Evolutionary conservation across 768 basidiomycete species (phyloP).

Genomic region (Termitomyces sp.): DNA sequence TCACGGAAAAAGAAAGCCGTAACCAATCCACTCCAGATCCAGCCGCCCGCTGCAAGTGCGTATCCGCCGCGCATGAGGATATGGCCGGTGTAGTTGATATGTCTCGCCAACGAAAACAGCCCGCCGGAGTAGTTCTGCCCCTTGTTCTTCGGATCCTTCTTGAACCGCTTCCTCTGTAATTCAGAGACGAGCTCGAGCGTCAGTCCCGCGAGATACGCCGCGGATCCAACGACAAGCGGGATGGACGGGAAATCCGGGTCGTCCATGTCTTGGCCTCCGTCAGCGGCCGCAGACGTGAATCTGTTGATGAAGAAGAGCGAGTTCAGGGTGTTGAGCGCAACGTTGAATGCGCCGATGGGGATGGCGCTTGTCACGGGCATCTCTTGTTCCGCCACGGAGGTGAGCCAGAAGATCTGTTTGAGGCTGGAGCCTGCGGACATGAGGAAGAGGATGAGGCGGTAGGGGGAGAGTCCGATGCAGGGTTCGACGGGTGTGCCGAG

Average conservation of each 20-base stretch:
- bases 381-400: slow-evolving; percentile 3
- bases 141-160: slow-evolving; percentile 17
- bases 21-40: slow-evolving; percentile 5
- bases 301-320: slow-evolving; percentile 16
- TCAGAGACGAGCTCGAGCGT: slow-evolving; percentile 16
- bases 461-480: slow-evolving; percentile 4
- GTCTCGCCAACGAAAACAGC: slow-evolving; percentile 18
- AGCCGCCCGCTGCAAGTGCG: slow-evolving; percentile 10
- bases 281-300: slow-evolving; percentile 7
- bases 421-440: slow-evolving; percentile 6
- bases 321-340: slow-evolving; percentile 11
- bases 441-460: slow-evolving; percentile 8
- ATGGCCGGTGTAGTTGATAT: slow-evolving; percentile 20
- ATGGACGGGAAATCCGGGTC: slow-evolving; percentile 10
- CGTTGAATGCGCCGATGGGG: slow-evolving; percentile 11
- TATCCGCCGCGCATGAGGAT: slow-evolving; percentile 18
- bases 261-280: slow-evolving; percentile 3
- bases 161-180: slow-evolving; percentile 16
- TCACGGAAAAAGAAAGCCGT: slow-evolving; percentile 1
- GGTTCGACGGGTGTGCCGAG: slow-evolving; percentile 2
- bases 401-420: slow-evolving; percentile 9
- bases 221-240: slow-evolving; percentile 10
- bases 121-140: slow-evolving; percentile 17
- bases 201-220: slow-evolving; percentile 12
- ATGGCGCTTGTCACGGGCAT: slow-evolving; percentile 5